phyloP scores from a whole-genome alignment of 2,329 filamentous ascomycete species.

The Orbilia oligospora region DNA sequence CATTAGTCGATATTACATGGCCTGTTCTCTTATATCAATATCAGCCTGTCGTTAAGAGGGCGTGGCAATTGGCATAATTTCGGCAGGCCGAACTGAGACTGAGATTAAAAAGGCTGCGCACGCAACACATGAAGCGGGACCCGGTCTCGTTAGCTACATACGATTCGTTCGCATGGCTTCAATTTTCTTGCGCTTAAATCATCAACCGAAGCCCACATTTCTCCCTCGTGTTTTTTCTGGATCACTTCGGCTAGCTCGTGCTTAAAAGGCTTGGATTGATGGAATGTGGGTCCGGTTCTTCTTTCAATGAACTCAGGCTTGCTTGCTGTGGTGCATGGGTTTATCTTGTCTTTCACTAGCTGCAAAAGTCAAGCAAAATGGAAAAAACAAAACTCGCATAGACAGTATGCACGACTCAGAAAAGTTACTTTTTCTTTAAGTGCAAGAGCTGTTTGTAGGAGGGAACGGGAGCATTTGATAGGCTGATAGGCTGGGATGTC shows the following conservation, averaged over 20 bases:
- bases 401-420: constrained; percentile 46
- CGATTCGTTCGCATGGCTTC: constrained; percentile 30
- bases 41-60: constrained; percentile 55
- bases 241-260: constrained; percentile 50
- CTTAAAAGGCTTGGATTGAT: constrained; percentile 28
- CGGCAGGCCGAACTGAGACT: constrained; percentile 10
- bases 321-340: constrained; percentile 15
- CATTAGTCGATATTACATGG: constrained; percentile 42
- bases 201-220: constrained; percentile 40
- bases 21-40: constrained; percentile 50
- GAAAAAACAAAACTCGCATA: constrained; percentile 43
- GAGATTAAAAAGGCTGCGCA: constrained; percentile 33
- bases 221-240: constrained; percentile 42
- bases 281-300: constrained; percentile 44
- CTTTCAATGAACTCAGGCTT: constrained; percentile 14
- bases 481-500: constrained; percentile 56
- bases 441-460: constrained; percentile 16
- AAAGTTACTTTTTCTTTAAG: constrained; percentile 18
- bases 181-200: constrained; percentile 38
- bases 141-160: background rate
- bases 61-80: constrained; percentile 49
- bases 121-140: constrained; percentile 41
- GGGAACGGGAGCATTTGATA: constrained; percentile 40
- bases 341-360: constrained; percentile 6
- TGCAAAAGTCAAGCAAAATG: constrained; percentile 7